These are phyloP conservation scores for Gossypium raimondii DNA, from an alignment of 345 rosid species.

Conservation along the genomic window DNA sequence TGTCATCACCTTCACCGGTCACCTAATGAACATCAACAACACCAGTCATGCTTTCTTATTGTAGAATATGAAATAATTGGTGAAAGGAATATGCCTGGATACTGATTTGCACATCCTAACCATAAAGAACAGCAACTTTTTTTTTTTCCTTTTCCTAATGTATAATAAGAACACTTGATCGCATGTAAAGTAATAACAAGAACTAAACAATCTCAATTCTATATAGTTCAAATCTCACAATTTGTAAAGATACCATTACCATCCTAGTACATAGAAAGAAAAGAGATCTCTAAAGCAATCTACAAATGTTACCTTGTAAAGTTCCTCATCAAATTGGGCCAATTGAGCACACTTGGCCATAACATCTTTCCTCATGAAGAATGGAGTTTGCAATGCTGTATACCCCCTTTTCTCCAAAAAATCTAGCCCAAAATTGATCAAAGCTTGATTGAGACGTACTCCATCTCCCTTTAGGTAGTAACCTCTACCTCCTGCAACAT, in stretches of 20 bases:
- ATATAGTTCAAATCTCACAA: neutral
- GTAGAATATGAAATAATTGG: neutral
- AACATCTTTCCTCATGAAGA: slow-evolving; percentile 84
- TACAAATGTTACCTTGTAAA: slow-evolving; percentile 61
- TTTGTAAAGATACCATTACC: neutral
- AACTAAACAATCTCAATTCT: neutral
- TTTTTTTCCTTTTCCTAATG: slow-evolving; percentile 5
- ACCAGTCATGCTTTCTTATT: neutral
- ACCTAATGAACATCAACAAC: slow-evolving; percentile 42
- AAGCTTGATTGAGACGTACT: slow-evolving; percentile 80
- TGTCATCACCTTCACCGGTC: slow-evolving; percentile 93
- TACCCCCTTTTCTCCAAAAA: slow-evolving; percentile 67
- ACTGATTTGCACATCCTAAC: neutral
- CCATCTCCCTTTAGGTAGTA: slow-evolving; percentile 86
- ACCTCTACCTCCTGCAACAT: slow-evolving; percentile 85
- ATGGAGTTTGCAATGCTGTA: slow-evolving; percentile 79
- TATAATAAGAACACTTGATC: neutral
- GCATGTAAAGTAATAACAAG: neutral
- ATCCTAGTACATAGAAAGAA: neutral
- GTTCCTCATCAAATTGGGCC: slow-evolving; percentile 90
- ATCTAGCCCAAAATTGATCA: slow-evolving; percentile 74
- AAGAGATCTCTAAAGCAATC: neutral
- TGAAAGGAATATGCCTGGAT: neutral
- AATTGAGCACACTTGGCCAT: slow-evolving; percentile 94
- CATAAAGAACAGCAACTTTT: neutral